Evolutionary conservation across 2,329 filamentous ascomycete genomes (phyloP), one percentile per base, ranked within the genome.

Genomic region (Diaporthe sp.): DNA sequence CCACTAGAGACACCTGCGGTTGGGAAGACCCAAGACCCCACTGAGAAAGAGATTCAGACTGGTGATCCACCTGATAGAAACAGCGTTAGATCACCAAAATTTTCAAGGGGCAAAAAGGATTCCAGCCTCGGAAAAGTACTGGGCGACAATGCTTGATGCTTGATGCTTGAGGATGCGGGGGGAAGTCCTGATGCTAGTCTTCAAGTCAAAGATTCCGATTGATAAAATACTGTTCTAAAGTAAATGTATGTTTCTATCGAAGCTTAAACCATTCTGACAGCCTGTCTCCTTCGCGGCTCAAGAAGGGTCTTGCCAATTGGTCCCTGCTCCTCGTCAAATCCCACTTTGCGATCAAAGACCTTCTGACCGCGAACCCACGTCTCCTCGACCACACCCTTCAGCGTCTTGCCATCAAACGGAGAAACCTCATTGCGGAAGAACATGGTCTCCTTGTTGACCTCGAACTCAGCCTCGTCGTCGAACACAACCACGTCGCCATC

Each of bases 401-500:
- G 92, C 42, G 86, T 88, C 83, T 93, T 93, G 28, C 94, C 94
- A 82, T 98, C 93, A 88, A 97, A 98, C 0, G 96, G 95, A 73
- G 93, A 95, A 86, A 95, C 96, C 80, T 95, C 95, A 84, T 98
- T 98, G 83, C 95, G 92, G 89, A 97, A 99, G 78, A 97, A 89
- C 95, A 99, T 97, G 67, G 95, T 95, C 76, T 90, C 92, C 22
- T 89, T 87, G 74, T 90, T 85, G 69, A 97, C 92, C 28, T 92
- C 89, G 89, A 96, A 98, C 78, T 90, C 89, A 28, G 91, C 92
- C n/a, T 88, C 85, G 76, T 97, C 95, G 81, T 98, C 96, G 82
- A 98, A 98, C 22, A 98, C 92, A 78, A 95, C 96, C 54, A 98
- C 89, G 82, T 98, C 96, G 0, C 93, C 96, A 83, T 98, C 96